Base-by-base conservation (phyloP, 352 stramenopile genomes). In the Phytophthora crassamura region DNA sequence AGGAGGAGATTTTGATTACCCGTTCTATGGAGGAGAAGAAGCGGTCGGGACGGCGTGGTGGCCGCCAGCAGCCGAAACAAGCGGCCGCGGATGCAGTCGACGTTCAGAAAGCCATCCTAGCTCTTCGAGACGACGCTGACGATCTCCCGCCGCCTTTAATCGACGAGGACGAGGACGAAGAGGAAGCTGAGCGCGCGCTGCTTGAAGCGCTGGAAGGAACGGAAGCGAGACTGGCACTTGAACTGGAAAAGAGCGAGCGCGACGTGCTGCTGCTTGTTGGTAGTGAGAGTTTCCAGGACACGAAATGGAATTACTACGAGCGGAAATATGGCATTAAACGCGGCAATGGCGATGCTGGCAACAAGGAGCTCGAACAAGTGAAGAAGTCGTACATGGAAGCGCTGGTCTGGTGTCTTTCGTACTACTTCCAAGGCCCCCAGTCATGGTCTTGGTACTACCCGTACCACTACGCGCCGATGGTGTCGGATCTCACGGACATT, bases 401-500 rank as follows among this genome's bases (percentile, higher is more conserved):
- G 7, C 67, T 96, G 14, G 76, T 91, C 15, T 96, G 88, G 88
- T 86, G 74, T 61, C 59, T 94, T 8, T 67, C 79, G 39, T 96
- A 96, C 60, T 96, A 96, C 48, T 95, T 91, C 52, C 85, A 94
- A 68, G 98, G 98, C 2, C 97, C 95, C 54, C 86, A 89, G 47
- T 99, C 91, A 5, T 99, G 98, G 98, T 94, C 93, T 25, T 99
- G 97, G 97, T 99, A 98, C 69, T 99, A 98, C 70, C 97, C 98
- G 4, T 99, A 98, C 71, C 98, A 99, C 77, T 99, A 99, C 70
- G 95, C 97, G 8, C 98, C 98, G 3, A 99, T 99, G 88, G 88
- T 98, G 14, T 99, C 94, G 2, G 98, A 99, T 80, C 83, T 99
- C 38, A 97, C 90, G 0, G 89, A 98, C 60, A 89, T 99, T 28